Percentiles rank a stretch among this genome's conserved stretches.
These are phyloP conservation scores for Pseudogymnoascus sp. DNA, from an alignment of 2,329 filamentous ascomycete genomes.

Conservation along the genomic window DNA sequence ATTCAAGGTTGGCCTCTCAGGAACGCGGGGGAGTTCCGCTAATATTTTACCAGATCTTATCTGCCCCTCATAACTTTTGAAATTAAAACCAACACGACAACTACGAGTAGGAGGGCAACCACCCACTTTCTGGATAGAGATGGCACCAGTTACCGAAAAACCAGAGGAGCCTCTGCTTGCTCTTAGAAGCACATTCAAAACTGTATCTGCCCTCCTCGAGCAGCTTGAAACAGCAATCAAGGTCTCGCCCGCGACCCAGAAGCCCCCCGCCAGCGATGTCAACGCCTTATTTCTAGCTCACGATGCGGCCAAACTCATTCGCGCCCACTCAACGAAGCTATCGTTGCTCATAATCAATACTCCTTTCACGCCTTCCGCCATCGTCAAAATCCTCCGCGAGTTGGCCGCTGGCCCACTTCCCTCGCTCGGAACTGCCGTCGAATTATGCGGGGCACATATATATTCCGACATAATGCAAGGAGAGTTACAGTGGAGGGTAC, in stretches of 20 bases:
- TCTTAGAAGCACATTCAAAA: conserved; percentile 18
- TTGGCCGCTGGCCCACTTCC: conserved; percentile 68
- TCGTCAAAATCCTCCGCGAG: conserved; percentile 61
- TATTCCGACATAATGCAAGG: conserved; percentile 57
- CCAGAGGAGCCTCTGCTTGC: conserved; percentile 1
- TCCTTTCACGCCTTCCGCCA: conserved; percentile 74
- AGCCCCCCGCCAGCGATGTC: conserved; percentile 24
- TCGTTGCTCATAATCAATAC: conserved; percentile 79
- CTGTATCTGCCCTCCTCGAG: conserved; percentile 18
- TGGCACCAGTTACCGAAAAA: not conserved
- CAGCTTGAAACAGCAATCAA: conserved; percentile 20
- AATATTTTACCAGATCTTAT: conserved; percentile 9
- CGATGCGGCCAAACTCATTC: conserved; percentile 64
- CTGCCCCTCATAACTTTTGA: conserved; percentile 6
- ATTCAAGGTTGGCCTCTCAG: not conserved
- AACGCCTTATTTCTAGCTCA: conserved; percentile 60
- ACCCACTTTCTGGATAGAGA: not conserved
- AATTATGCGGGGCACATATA: conserved; percentile 51
- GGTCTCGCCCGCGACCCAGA: conserved; percentile 10
- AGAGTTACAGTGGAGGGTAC: conserved; percentile 54
- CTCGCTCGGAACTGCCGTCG: conserved; percentile 61
- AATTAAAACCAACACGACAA: not conserved
- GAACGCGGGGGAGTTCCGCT: not conserved
- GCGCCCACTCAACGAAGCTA: conserved; percentile 78
- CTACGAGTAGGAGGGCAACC: conserved; percentile 1